Evolutionary conservation across 805 yeast species (phyloP).

Genomic region (Kazachstania africana): DNA sequence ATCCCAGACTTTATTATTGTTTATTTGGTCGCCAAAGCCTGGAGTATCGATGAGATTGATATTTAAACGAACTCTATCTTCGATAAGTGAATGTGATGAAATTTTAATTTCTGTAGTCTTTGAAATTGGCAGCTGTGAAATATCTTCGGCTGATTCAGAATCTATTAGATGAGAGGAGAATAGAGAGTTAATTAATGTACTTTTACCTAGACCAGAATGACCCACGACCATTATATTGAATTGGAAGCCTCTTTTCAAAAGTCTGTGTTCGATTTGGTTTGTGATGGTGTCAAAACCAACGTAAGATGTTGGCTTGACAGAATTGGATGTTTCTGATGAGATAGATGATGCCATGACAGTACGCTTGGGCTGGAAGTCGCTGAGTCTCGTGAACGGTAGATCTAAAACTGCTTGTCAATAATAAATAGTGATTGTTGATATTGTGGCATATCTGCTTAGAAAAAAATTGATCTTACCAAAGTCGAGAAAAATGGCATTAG

Average conservation of each 20-base stretch:
- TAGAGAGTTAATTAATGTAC: constrained; percentile 82
- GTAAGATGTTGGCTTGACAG: constrained; percentile 51
- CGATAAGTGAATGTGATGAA: constrained; percentile 57
- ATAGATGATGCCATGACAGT: neutral
- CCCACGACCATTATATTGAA: constrained; percentile 93
- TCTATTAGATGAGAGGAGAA: constrained; percentile 73
- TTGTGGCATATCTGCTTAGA: neutral
- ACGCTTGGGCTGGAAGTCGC: neutral
- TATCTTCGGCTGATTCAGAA: constrained; percentile 54
- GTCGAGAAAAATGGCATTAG: too few relatives aligned
- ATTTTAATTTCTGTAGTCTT: constrained; percentile 80
- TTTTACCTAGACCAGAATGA: constrained; percentile 86
- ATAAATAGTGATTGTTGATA: neutral
- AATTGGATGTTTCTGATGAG: neutral
- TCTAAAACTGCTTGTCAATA: neutral
- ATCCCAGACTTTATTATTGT: constrained; percentile 94
- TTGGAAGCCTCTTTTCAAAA: constrained; percentile 86
- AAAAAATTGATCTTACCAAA: neutral
- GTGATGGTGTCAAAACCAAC: constrained; percentile 98
- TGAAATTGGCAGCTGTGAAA: constrained; percentile 59
- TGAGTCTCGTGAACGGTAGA: neutral
- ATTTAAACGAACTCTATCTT: constrained; percentile 78
- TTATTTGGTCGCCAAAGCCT: constrained; percentile 94
- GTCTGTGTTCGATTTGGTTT: constrained; percentile 83
- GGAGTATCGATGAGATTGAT: constrained; percentile 92